These are phyloP conservation scores for Botrytis sinoallii DNA, from an alignment of 2,329 filamentous ascomycete genomes.

Conservation along the genomic window DNA sequence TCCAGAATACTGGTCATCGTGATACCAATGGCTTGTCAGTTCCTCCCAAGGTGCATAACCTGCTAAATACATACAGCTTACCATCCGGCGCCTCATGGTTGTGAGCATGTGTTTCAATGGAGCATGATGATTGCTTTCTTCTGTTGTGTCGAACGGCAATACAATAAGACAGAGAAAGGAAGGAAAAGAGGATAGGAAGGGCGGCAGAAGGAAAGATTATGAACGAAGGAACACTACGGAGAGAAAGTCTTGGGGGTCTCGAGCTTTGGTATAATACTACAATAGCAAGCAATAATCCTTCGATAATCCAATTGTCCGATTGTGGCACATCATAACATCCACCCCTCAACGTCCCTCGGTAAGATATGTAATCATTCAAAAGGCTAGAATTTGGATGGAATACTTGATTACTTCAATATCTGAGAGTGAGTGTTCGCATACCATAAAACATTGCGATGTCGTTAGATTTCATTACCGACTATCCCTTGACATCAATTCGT, in stretches of 20 bases:
- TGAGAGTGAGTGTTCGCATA: not conserved
- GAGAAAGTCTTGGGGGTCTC: not conserved
- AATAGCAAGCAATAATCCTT: not conserved
- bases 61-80: conserved; percentile 1
- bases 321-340: not conserved
- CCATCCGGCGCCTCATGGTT: not conserved
- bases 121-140: not conserved
- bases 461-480: not conserved
- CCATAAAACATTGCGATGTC: not conserved
- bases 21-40: not conserved
- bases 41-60: not conserved
- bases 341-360: conserved; percentile 8
- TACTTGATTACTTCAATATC: too few relatives aligned
- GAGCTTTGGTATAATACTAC: not conserved
- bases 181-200: not conserved
- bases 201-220: not conserved
- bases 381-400: not conserved
- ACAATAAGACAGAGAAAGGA: not conserved
- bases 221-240: not conserved
- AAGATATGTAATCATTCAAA: not conserved
- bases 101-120: not conserved
- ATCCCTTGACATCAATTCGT: not conserved
- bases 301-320: not conserved
- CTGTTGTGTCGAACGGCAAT: not conserved
- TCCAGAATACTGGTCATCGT: not conserved